A percentile compares a stretch with the other conserved stretches of the same genome.
Evolutionary conservation across 306 rosid genomes (phyloP).

Genomic region (Dryas drummondii): DNA sequence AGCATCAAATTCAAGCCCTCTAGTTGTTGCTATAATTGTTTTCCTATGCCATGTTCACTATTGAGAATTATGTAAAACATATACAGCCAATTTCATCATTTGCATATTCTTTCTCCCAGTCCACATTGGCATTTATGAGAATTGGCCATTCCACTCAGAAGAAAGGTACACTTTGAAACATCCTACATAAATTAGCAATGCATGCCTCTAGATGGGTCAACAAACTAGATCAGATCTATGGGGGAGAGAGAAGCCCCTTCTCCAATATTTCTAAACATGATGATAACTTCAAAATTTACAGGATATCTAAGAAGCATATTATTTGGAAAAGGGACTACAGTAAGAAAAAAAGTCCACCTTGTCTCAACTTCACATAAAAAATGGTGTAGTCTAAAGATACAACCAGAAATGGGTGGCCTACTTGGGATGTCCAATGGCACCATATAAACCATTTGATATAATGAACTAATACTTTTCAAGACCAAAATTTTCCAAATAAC

Average conservation of each 20-base stretch:
- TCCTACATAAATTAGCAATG: neutral
- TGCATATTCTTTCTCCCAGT: neutral
- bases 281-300: neutral
- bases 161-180: neutral
- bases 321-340: no score
- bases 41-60: neutral
- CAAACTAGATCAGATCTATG: neutral
- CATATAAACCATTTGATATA: no score
- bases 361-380: no score
- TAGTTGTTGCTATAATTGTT: neutral
- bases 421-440: no score
- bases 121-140: neutral
- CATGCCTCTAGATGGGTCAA: neutral
- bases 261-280: neutral
- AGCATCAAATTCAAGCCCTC: no score
- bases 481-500: no score
- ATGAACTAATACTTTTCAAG: no score
- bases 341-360: no score
- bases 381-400: no score
- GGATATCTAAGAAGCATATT: neutral
- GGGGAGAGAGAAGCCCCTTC: neutral
- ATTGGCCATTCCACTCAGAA: neutral
- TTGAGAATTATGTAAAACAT: neutral
- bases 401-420: no score
- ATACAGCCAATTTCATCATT: neutral